Evolutionary conservation across 140 eudicot species (phyloP), one percentile per base, ranked within the genome.

Genomic region (Erigeron philadelphicus): DNA sequence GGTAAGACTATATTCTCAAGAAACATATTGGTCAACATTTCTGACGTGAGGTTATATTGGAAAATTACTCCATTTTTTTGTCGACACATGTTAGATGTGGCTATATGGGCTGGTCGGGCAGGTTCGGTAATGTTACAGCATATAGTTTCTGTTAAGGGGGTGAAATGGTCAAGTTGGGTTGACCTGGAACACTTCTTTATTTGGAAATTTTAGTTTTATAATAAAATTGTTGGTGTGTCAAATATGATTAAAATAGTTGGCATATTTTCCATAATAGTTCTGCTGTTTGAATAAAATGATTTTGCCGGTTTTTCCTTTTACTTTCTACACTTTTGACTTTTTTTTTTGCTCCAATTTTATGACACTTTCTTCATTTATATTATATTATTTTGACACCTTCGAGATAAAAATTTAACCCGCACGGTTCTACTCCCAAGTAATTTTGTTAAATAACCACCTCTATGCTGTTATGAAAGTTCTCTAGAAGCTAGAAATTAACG

Each of bases 1-100:
- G 67, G 97, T 90, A 80, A 72, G 90, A 16, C 10, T 65, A 9
- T 12, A 43, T 45, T 57, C 67, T 9, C 8, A 55, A 53, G 62
- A 18, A 4, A 17, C 57, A 40, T 69, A 0, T 15, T 9, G 38
- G 40, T 15, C 64, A 10, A 55, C 61, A 11, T 67, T 67, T 54
- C 43, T 43, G 42, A 63, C 23, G 41, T 62, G 7, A 55, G 45
- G 17, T 43, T 70, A 43, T 58, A 57, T 31, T 19, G 16, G 55
- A 57, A 57, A 55, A 35, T 15, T 9, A 50, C 45, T 9, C 3
- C 5, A 57, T 58, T 58, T 11, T 46, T 46, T 46, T 71, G 18
- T 19, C 42, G 13, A 12, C n/a, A 0, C 55, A 55, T 9, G 16
- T 19, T 21, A 68, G 53, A 18, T 17, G 53, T 68, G 53, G 41